Evolutionary conservation across 108 stramenopile species (phyloP), one percentile per base, ranked within the genome.

Genomic region (Nannochloropsis granulata): DNA sequence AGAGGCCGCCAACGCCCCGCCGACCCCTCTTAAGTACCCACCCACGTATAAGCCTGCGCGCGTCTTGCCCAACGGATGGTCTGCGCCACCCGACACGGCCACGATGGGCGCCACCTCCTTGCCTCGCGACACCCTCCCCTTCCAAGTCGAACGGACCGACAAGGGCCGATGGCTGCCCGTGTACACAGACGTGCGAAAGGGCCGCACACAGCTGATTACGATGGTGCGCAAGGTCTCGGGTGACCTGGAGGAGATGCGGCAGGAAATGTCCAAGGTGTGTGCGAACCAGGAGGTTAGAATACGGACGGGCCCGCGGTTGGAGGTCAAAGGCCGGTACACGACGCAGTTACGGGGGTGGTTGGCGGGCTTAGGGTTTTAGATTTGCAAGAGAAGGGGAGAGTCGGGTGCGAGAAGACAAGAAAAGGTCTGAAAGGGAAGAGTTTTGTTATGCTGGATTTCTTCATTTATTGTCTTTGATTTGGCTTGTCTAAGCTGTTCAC

Each of bases 261-360:
- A 16, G 44, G 85, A 85, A 13, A 82, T 85, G 81, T 78, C 78
- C 24, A 85, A 85, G 24, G 85, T 85, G 16, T 71, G 56, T 71
- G 56, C 56, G 2, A 71, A 71, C n/a, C 56, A 71, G n/a, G 56
- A 71, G n/a, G 56, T 71, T 16, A 71, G 56, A 71, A 71, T 71
- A 71, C 2, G 56, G 21, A 71, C 56, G 56, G 56, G 56, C 56
- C 56, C 56, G 21, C 56, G 56, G 16, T n/a, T 71, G 56, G 56
- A 71, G n/a, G 56, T 71, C 16, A 71, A 71, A n/a, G 56, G 56
- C 21, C 56, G 56, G 7, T 71, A 71, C 56, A 71, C 56, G 21
- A n/a, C 56, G 56, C 1, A 71, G 11, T 11, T 71, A n/a, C 56
- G 56, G 56, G 21, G n/a, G 7, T 71, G 56, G 56, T 71, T 71